Evolutionary conservation across 495 filamentous ascomycete genomes (phyloP).

Genomic region (Podospora comata): DNA sequence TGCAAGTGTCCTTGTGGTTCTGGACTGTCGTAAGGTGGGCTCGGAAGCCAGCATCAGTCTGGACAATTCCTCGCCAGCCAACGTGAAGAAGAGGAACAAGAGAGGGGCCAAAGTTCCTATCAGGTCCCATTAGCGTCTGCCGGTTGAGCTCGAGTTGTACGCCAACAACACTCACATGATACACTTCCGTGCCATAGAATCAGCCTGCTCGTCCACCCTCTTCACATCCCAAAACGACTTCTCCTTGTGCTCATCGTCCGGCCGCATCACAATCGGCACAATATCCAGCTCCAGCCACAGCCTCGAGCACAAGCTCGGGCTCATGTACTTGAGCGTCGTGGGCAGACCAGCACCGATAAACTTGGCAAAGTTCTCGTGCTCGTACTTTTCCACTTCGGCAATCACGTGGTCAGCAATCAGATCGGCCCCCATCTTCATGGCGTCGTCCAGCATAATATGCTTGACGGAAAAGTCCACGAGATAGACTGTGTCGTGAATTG

Average conservation of each 20-base stretch:
- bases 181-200: slow-evolving; percentile 81
- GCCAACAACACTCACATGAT: slow-evolving; percentile 49
- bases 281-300: slow-evolving; percentile 80
- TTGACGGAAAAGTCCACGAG: slow-evolving; percentile 70
- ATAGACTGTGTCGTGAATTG: slow-evolving; percentile 75
- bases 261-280: slow-evolving; percentile 59
- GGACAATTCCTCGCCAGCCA: slow-evolving; percentile 68
- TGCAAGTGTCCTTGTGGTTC: slow-evolving; percentile 63
- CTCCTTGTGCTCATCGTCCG: slow-evolving; percentile 44
- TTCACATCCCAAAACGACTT: slow-evolving; percentile 52
- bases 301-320: slow-evolving; percentile 63
- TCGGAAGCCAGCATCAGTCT: slow-evolving; percentile 66
- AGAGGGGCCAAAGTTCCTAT: slow-evolving; percentile 72
- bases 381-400: slow-evolving; percentile 52
- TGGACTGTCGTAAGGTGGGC: slow-evolving; percentile 58
- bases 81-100: slow-evolving; percentile 71
- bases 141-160: slow-evolving; percentile 1
- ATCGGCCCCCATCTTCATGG: slow-evolving; percentile 37
- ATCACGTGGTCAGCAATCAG: slow-evolving; percentile 55
- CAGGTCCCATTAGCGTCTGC: too few relatives aligned
- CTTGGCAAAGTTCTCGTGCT: slow-evolving; percentile 61
- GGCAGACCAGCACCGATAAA: slow-evolving; percentile 64
- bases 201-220: slow-evolving; percentile 76
- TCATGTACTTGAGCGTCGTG: slow-evolving; percentile 46
- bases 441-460: slow-evolving; percentile 42